Evolutionary conservation across 805 yeast species (phyloP).

Genomic region (Candida tibetensis): DNA sequence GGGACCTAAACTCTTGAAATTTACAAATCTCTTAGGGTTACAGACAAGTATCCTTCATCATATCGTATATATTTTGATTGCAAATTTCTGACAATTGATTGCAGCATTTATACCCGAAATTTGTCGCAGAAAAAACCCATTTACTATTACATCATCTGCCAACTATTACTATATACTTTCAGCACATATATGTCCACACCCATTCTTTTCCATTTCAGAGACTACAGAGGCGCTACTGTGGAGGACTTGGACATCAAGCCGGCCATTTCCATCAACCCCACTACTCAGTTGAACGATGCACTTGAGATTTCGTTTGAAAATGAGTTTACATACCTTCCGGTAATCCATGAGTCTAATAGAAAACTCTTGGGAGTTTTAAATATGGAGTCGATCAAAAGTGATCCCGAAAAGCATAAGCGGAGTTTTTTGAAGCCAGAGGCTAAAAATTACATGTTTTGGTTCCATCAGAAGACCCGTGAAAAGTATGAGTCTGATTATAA

Average conservation of each 20-base stretch:
- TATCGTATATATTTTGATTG: too few species aligned
- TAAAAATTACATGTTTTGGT: conserved; percentile 43
- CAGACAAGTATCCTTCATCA: too few species aligned
- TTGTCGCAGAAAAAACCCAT: too few species aligned
- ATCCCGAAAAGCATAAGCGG: conserved; percentile 20
- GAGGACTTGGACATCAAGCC: conserved; percentile 61
- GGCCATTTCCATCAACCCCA: conserved; percentile 51
- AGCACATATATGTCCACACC: conserved; percentile 2
- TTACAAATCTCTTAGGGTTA: too few species aligned
- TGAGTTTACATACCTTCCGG: conserved; percentile 54
- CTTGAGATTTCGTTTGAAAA: conserved; percentile 55
- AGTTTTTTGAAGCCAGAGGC: conserved; percentile 26
- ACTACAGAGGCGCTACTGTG: conserved; percentile 51
- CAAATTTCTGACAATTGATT: too few species aligned
- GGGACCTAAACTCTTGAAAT: too few species aligned
- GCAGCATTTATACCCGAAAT: too few species aligned
- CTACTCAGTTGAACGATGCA: conserved; percentile 47
- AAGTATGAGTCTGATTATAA: conserved; percentile 27
- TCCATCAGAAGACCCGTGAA: conserved; percentile 34
- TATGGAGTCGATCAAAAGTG: conserved; percentile 40
- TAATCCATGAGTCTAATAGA: conserved; percentile 45
- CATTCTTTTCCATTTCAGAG: conserved; percentile 27
- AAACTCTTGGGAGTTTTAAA: conserved; percentile 49
- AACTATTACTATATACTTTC: not conserved
- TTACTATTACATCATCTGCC: too few species aligned